phyloP scores from a whole-genome alignment of 2,329 filamentous ascomycete genomes.

The Colletotrichum kahawae region DNA sequence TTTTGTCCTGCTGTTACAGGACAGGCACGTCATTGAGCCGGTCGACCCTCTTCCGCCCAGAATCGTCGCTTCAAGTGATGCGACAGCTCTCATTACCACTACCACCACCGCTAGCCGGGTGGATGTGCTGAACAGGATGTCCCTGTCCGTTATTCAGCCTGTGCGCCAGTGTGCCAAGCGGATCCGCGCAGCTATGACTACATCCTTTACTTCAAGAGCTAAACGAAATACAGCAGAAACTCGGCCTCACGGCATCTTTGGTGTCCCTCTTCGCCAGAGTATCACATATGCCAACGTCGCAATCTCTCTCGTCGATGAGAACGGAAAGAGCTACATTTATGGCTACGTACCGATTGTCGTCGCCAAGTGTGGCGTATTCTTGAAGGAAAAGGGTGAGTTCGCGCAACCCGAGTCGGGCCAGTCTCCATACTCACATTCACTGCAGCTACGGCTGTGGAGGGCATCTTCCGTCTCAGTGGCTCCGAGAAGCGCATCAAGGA shows the following conservation, averaged over 20 bases:
- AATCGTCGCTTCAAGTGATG: slow-evolving; percentile 22
- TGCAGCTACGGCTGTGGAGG: slow-evolving; percentile 89
- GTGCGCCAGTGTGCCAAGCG: slow-evolving; percentile 17
- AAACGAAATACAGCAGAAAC: slow-evolving; percentile 39
- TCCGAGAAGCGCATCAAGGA: slow-evolving; percentile 99
- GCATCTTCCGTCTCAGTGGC: slow-evolving; percentile 94
- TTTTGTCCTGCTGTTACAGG: slow-evolving; percentile 12
- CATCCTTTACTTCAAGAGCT: slow-evolving; percentile 25
- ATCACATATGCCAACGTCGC: slow-evolving; percentile 98
- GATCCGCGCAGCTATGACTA: slow-evolving; percentile 8
- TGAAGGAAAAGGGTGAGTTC: slow-evolving; percentile 92
- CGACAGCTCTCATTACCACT: not conserved
- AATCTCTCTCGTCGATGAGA: slow-evolving; percentile 91
- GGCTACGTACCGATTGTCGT: slow-evolving; percentile 98
- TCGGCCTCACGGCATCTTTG: slow-evolving; percentile 81
- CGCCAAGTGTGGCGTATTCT: slow-evolving; percentile 94
- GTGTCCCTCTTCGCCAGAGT: slow-evolving; percentile 89
- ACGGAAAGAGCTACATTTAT: slow-evolving; percentile 96
- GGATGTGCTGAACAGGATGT: slow-evolving; percentile 12
- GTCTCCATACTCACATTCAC: slow-evolving; percentile 27
- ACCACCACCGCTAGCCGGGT: not conserved
- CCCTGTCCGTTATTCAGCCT: slow-evolving; percentile 13
- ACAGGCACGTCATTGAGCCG: slow-evolving; percentile 3
- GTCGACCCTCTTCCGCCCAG: not conserved
- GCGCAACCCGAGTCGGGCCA: not conserved